Evolutionary conservation across 257 asterid genomes (phyloP), one percentile per base, ranked within the genome.

Genomic region (Solanum etuberosum): DNA sequence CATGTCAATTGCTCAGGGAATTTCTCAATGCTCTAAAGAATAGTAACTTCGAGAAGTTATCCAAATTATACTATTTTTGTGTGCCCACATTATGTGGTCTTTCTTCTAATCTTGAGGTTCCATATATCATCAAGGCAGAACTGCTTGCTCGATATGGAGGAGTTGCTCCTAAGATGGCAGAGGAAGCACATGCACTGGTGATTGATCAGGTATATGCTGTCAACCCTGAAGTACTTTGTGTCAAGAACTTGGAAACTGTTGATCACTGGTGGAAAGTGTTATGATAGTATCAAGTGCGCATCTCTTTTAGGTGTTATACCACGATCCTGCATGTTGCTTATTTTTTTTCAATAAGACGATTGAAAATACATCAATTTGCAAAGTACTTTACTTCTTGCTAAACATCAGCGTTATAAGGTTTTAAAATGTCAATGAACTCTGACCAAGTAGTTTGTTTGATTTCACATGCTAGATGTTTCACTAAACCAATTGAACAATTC

Each of bases 141-240:
- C 91, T 97, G 93, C 98, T 97, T 15, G 99, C 91, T 85, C 91
- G 73, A 35, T 95, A 95, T 87, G 99, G 99, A 86, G 99, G 99
- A 77, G 99, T 97, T 91, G 96, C 99, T 92, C 99, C 99, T 83
- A 97, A 96, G 90, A 97, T 95, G 99, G 99, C 99, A 85, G 99
- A 97, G 92, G 98, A 95, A 93, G 99, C 98, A 86, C 99, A 97
- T 29, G 85, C 95, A 5, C 88, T 88, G 89, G 99, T 96, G 86
- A 97, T 95, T 89, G 99, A 95, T 96, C 94, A 94, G 98, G 99
- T 97, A 86, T 40, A 57, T 42, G 63, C 63, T 42, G 4, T 42
- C 61, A 77, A 25, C 37, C 35, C 35, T 42, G 63, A 43, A 43
- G 42, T 80, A 46, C 29, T 46, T 31, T 48, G 85, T 46, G 27